These are phyloP conservation scores for Yarrowia keelungensis DNA, from an alignment of 805 yeast genomes.

Conservation along the genomic window DNA sequence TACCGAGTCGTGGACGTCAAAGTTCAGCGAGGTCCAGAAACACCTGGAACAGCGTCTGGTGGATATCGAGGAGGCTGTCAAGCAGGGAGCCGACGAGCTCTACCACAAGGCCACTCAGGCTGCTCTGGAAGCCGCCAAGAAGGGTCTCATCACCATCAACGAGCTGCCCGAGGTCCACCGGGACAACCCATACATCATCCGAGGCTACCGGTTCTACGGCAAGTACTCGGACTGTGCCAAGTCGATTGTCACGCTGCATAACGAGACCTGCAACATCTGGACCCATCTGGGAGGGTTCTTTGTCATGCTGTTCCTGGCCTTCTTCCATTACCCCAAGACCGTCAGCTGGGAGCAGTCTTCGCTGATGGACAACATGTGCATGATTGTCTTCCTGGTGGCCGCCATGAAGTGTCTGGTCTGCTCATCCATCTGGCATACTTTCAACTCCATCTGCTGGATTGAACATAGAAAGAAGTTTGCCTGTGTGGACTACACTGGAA, in stretches of 20 bases:
- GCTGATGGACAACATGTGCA: slow-evolving; percentile 56
- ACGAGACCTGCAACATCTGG: slow-evolving; percentile 94
- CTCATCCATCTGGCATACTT: slow-evolving; percentile 91
- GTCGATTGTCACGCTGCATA: slow-evolving; percentile 71
- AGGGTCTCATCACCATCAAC: slow-evolving; percentile 71
- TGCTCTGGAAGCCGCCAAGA: slow-evolving; percentile 47
- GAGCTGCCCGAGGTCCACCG: slow-evolving; percentile 93
- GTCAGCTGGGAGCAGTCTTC: slow-evolving; percentile 49
- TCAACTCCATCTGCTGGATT: slow-evolving; percentile 74
- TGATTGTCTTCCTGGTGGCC: slow-evolving; percentile 71
- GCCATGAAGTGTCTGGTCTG: slow-evolving; percentile 78
- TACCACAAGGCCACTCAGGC: slow-evolving; percentile 40
- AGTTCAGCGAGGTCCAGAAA: slow-evolving; percentile 46
- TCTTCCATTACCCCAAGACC: slow-evolving; percentile 69
- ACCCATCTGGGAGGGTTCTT: slow-evolving; percentile 79
- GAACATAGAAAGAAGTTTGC: slow-evolving; percentile 75
- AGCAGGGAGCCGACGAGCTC: slow-evolving; percentile 38
- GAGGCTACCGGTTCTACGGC: slow-evolving; percentile 84
- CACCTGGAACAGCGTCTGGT: slow-evolving; percentile 49
- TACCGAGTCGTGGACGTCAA: slow-evolving; percentile 43
- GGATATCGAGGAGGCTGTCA: slow-evolving; percentile 46
- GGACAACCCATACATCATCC: slow-evolving; percentile 82
- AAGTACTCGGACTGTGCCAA: slow-evolving; percentile 64
- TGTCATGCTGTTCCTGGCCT: slow-evolving; percentile 61
- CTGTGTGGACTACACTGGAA: slow-evolving; percentile 94